Percentiles rank a stretch among this genome's conserved stretches.
Conservation (phyloP, 495 filamentous ascomycete genomes). For the Amphirosellinia nigrospora region DNA sequence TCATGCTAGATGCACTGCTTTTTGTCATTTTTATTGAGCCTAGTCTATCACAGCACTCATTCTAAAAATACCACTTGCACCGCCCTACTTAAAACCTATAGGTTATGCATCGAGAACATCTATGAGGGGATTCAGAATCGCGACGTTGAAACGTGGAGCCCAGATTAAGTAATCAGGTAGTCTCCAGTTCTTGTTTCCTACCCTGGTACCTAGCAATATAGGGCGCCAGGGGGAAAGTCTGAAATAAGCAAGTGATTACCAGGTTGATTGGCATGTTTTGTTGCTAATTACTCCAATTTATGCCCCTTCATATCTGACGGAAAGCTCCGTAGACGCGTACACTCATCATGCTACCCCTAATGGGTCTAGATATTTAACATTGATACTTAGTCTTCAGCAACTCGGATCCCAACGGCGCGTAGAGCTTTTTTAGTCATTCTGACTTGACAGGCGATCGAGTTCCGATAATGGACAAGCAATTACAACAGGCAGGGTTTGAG, state of each 20-base stretch:
- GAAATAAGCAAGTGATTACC: neutral
- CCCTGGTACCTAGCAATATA: too few relatives aligned
- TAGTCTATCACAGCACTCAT: neutral
- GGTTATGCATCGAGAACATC: neutral
- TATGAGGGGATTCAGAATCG: neutral
- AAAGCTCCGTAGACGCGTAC: conserved; percentile 1
- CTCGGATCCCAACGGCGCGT: neutral
- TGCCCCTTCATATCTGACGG: neutral
- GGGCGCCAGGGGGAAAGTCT: neutral
- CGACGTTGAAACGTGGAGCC: neutral
- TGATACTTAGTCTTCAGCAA: neutral
- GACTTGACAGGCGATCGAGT: neutral
- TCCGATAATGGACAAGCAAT: neutral
- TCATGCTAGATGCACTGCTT: neutral
- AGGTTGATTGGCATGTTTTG: neutral
- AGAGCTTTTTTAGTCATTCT: neutral
- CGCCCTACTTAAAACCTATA: neutral
- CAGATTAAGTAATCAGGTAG: too few relatives aligned
- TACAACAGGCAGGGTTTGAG: conserved; percentile 2
- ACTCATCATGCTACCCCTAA: neutral
- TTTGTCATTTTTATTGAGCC: neutral
- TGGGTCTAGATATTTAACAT: neutral
- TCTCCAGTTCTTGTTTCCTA: too few relatives aligned
- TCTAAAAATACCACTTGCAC: neutral
- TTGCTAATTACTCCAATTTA: neutral